Evolutionary conservation across 192 early-diverging fungal species (phyloP).

Genomic region (Gamsiella multidivaricata): DNA sequence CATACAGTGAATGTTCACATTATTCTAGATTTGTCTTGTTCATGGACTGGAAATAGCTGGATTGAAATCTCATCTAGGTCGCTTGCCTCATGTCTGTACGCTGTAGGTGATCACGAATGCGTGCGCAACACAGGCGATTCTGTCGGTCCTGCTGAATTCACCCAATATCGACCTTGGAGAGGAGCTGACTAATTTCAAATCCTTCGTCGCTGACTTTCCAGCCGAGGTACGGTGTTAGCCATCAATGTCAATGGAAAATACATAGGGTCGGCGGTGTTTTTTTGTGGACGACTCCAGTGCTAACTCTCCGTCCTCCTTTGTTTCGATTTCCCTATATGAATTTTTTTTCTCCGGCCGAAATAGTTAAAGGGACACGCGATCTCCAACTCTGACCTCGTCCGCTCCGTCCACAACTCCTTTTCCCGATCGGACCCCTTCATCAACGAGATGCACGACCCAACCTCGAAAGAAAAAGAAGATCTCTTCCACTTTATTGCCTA

Average conservation of each 20-base stretch:
- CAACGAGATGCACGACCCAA: constrained; percentile 67
- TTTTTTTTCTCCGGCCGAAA: not conserved
- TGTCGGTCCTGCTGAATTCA: constrained; percentile 78
- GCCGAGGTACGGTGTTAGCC: constrained; percentile 68
- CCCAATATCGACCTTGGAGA: constrained; percentile 76
- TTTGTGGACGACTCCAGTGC: no score
- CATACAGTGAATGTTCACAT: no score
- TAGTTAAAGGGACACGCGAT: constrained; percentile 82
- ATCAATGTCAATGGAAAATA: no score
- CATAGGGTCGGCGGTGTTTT: no score
- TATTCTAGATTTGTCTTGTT: no score
- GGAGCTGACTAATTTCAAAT: constrained; percentile 72
- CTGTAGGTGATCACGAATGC: constrained; percentile 84
- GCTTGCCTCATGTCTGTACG: not conserved
- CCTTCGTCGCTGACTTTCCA: constrained; percentile 76
- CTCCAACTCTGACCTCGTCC: constrained; percentile 80
- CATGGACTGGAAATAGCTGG: no score
- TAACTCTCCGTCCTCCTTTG: not conserved
- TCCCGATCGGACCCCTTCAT: constrained; percentile 81
- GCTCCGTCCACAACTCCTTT: constrained; percentile 85
- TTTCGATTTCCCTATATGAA: not conserved
- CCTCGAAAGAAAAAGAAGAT: constrained; percentile 72
- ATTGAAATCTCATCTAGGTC: not conserved
- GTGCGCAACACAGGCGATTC: constrained; percentile 88
- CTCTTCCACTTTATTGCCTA: constrained; percentile 86